A percentile compares a stretch with the other conserved stretches of the same genome.
Evolutionary conservation across 2,329 filamentous ascomycete genomes (phyloP).

Genomic region (Xenoacremonium recifei): DNA sequence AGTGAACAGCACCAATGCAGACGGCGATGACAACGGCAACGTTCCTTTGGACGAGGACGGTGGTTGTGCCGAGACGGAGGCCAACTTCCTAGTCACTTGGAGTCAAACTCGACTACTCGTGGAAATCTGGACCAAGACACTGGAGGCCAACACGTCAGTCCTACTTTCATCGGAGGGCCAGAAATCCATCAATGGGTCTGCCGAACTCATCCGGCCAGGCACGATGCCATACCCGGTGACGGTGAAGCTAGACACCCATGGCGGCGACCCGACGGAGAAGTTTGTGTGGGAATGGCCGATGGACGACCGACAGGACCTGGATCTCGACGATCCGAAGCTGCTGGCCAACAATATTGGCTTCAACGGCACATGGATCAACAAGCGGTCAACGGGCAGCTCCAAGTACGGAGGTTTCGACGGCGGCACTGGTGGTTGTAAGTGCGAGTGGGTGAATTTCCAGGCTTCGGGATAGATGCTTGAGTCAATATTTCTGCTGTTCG

Average conservation of each 20-base stretch:
- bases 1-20: slow-evolving; percentile 44
- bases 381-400: slow-evolving; percentile 39
- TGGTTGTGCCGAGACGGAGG: slow-evolving; percentile 52
- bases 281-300: slow-evolving; percentile 54
- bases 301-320: slow-evolving; percentile 44
- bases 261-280: slow-evolving; percentile 53
- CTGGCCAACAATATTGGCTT: slow-evolving; percentile 49
- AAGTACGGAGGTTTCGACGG: slow-evolving; percentile 61
- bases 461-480: no score
- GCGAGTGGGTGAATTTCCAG: slow-evolving; percentile 60
- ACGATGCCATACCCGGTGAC: slow-evolving; percentile 65
- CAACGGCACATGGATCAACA: slow-evolving; percentile 54
- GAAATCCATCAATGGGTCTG: slow-evolving; percentile 23
- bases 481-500: no score
- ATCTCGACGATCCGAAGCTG: slow-evolving; percentile 41
- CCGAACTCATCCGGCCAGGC: slow-evolving; percentile 45
- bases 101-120: slow-evolving; percentile 61
- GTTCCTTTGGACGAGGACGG: slow-evolving; percentile 53
- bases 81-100: slow-evolving; percentile 57
- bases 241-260: slow-evolving; percentile 60
- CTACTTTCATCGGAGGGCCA: slow-evolving; percentile 29
- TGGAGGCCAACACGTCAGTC: slow-evolving; percentile 43
- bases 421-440: slow-evolving; percentile 61
- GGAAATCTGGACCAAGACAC: slow-evolving; percentile 60
- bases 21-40: slow-evolving; percentile 15